Evolutionary conservation across 345 rosid genomes (phyloP).

Genomic region (Turritis glabra): DNA sequence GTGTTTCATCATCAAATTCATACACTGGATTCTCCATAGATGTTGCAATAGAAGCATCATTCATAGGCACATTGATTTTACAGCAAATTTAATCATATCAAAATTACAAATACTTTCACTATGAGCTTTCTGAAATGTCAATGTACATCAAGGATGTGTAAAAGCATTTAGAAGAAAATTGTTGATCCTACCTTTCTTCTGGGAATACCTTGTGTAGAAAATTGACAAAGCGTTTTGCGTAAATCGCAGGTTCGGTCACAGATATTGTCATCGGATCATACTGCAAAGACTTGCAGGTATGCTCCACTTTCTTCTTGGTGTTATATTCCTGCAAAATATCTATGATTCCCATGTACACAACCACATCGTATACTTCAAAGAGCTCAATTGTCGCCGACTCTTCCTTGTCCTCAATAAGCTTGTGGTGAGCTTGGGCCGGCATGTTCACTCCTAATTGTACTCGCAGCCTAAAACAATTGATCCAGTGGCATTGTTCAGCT

Average conservation of each 20-base stretch:
- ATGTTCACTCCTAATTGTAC: constrained; percentile 95
- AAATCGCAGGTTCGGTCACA: constrained; percentile 62
- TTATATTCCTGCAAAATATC: constrained; percentile 90
- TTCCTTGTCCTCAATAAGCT: constrained; percentile 49
- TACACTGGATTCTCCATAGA: neutral
- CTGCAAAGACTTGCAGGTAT: constrained; percentile 65
- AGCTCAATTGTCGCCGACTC: constrained; percentile 66
- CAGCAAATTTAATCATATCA: neutral
- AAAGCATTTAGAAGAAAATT: constrained; percentile 7
- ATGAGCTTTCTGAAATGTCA: constrained; percentile 6
- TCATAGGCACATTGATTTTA: constrained; percentile 2
- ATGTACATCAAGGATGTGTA: constrained; percentile 27
- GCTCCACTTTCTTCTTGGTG: constrained; percentile 72
- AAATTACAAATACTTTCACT: constrained; percentile 12
- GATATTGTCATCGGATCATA: constrained; percentile 66
- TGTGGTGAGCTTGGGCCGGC: constrained; percentile 88
- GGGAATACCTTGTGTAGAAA: constrained; percentile 80
- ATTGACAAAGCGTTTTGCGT: constrained; percentile 68
- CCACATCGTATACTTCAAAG: constrained; percentile 85
- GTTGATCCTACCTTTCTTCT: constrained; percentile 27
- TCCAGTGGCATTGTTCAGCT: constrained; percentile 8
- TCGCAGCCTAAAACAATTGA: constrained; percentile 50
- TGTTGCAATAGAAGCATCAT: neutral
- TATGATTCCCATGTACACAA: constrained; percentile 88
- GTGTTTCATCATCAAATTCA: neutral